Base-by-base conservation (phyloP, 768 basidiomycete species). In the Mycena amicta region DNA sequence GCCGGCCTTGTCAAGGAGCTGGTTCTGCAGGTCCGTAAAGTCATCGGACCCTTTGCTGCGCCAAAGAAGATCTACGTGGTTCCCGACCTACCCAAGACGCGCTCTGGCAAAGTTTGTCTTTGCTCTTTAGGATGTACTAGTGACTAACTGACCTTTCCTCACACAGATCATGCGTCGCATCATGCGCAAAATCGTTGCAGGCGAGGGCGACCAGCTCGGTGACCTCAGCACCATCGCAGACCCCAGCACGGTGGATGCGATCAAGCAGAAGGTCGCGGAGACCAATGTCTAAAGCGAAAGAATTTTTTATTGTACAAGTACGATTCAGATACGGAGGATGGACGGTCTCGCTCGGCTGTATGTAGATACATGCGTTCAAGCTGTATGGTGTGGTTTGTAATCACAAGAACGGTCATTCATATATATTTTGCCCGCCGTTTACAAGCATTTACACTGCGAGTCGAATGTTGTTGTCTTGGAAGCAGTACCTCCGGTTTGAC, bases 151-250 rank as follows among this genome's bases (percentile, higher is more conserved):
- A 52, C n/a, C 59, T 16, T 45, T 45, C 53, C n/a, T n/a, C n/a
- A n/a, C n/a, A n/a, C n/a, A 87, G 90, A 93, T 95, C 73, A 95
- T 98, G 91, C 86, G 96, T 45, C 86, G 96, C 52, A 92, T 97
- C 62, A 85, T 98, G 84, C 86, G 97, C 68, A 98, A 98, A 85
- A 93, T 98, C 69, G 91, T 93, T 47, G 90, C 90, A 0, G 92
- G 93, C 39, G 94, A 98, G 72, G 92, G 87, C 6, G 96, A 99
- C 71, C 92, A 97, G 73, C 85, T 98, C 40, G 96, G 96, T 50
- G 96, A 98, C 75, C 83, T 98, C 33, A 92, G 89, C 64, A 98
- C 96, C 5, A 81, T 96, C 47, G 95, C 93, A 3, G 95, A 98
- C 63, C 95, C 95, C 3, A 72, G 75, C 5, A 80, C 95, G 46